phyloP scores from a whole-genome alignment of 2,329 filamentous ascomycete species.

The Neofusicoccum parvum region DNA sequence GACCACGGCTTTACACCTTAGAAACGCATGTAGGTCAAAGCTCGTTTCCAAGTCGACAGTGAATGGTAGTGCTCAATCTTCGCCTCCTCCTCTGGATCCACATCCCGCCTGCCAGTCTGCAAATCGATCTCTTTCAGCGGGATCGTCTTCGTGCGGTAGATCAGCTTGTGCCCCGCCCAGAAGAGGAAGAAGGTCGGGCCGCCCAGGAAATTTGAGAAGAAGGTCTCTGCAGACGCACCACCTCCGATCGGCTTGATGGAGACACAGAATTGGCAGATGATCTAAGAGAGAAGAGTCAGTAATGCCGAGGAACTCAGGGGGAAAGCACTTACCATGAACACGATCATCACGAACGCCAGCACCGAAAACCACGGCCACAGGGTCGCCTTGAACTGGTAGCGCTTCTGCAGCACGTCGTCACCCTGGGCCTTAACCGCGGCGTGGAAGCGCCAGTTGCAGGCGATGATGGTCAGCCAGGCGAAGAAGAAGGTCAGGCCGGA shows the following conservation, averaged over 20 bases:
- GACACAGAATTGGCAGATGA: slow-evolving; percentile 34
- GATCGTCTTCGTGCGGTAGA: slow-evolving; percentile 69
- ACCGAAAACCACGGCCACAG: slow-evolving; percentile 43
- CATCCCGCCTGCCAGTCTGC: slow-evolving; percentile 78
- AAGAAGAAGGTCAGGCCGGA: slow-evolving; percentile 74
- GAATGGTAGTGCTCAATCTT: slow-evolving; percentile 57
- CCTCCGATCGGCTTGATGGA: background rate
- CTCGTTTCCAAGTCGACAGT: slow-evolving; percentile 52
- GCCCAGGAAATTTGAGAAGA: slow-evolving; percentile 56
- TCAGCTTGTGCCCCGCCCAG: slow-evolving; percentile 71
- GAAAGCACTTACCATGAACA: slow-evolving; percentile 12
- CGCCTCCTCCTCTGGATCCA: slow-evolving; percentile 79
- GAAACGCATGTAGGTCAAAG: slow-evolving; percentile 52
- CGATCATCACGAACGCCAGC: slow-evolving; percentile 42
- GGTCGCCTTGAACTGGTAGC: slow-evolving; percentile 41
- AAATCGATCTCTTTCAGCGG: slow-evolving; percentile 78
- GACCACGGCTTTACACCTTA: background rate
- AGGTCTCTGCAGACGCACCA: slow-evolving; percentile 49
- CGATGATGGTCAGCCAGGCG: slow-evolving; percentile 81
- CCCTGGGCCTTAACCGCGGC: slow-evolving; percentile 42
- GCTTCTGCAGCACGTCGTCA: slow-evolving; percentile 48
- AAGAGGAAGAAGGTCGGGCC: slow-evolving; percentile 31
- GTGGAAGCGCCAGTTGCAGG: slow-evolving; percentile 86
- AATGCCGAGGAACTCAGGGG: background rate
- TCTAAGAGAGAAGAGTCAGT: background rate